A percentile compares a stretch with the other conserved stretches of the same genome.
Evolutionary conservation across 805 yeast genomes (phyloP).

Genomic region (Phaffomyces opuntiae): DNA sequence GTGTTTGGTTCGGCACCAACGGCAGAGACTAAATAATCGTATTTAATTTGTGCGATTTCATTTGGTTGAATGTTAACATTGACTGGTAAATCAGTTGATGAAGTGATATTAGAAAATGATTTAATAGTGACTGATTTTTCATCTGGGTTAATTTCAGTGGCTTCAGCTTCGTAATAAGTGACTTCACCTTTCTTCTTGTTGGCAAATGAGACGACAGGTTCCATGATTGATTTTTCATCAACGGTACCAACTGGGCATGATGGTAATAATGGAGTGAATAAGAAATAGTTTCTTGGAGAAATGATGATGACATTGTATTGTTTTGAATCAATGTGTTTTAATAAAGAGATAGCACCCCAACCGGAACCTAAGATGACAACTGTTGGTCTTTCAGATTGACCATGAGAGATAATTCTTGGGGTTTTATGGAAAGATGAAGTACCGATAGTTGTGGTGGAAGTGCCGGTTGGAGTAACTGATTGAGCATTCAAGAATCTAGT

Average conservation of each 20-base stretch:
- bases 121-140: conserved; percentile 57
- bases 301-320: conserved; percentile 83
- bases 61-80: conserved; percentile 21
- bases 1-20: conserved; percentile 96
- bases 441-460: conserved; percentile 24
- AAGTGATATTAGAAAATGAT: conserved; percentile 27
- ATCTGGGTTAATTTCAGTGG: conserved; percentile 71
- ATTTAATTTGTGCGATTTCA: conserved; percentile 42
- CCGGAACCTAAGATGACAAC: conserved; percentile 80
- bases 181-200: conserved; percentile 76
- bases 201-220: conserved; percentile 84
- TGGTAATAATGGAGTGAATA: conserved; percentile 93
- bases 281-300: conserved; percentile 91
- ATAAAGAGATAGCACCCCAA: conserved; percentile 87
- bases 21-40: conserved; percentile 84
- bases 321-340: conserved; percentile 79
- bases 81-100: conserved; percentile 6
- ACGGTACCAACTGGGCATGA: conserved; percentile 93
- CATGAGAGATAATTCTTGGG: conserved; percentile 28
- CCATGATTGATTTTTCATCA: conserved; percentile 85
- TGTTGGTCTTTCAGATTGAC: conserved; percentile 26
- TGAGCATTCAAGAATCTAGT: conserved; percentile 1
- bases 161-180: conserved; percentile 83
- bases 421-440: conserved; percentile 32
- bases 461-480: conserved; percentile 17